These are phyloP conservation scores for Torulaspora microellipsoides DNA, from an alignment of 805 yeast genomes.

Conservation along the genomic window DNA sequence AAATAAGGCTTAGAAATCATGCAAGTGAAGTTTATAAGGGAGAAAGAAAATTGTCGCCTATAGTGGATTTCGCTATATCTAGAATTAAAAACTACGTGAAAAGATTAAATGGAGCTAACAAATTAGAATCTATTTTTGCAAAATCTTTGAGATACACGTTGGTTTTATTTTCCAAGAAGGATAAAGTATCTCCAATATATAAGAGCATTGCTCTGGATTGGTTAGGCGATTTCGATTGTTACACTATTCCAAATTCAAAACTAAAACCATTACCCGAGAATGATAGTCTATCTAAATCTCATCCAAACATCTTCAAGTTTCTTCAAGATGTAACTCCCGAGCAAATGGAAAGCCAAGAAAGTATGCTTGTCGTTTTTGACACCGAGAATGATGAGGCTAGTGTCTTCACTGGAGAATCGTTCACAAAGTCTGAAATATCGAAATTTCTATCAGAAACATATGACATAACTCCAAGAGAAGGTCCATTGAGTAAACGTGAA, in stretches of 20 bases:
- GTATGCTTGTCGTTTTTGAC: conserved; percentile 25
- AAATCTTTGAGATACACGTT: conserved; percentile 36
- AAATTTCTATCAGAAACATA: conserved; percentile 19
- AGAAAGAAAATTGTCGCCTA: conserved; percentile 50
- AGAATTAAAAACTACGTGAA: conserved; percentile 64
- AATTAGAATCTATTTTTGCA: conserved; percentile 26
- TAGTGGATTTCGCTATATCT: conserved; percentile 50
- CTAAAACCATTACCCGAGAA: conserved; percentile 15
- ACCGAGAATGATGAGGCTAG: conserved; percentile 15
- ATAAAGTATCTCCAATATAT: conserved; percentile 48
- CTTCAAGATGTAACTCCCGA: conserved; percentile 12
- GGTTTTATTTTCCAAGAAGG: conserved; percentile 50
- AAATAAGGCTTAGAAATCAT: conserved; percentile 32
- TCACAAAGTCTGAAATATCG: conserved; percentile 24
- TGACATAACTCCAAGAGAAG: conserved; percentile 28
- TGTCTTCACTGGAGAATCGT: conserved; percentile 17
- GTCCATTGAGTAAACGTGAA: conserved; percentile 31
- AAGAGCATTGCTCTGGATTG: conserved; percentile 71
- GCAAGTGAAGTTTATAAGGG: conserved; percentile 58
- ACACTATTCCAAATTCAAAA: conserved; percentile 38
- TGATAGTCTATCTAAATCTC: conserved; percentile 9
- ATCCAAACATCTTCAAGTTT: conserved; percentile 24
- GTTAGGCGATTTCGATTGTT: conserved; percentile 44
- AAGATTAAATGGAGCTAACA: conserved; percentile 39
- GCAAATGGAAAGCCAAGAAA: conserved; percentile 16